Base-by-base conservation (phyloP, 2,329 filamentous ascomycete species). In the Fusarium caatingaense region DNA sequence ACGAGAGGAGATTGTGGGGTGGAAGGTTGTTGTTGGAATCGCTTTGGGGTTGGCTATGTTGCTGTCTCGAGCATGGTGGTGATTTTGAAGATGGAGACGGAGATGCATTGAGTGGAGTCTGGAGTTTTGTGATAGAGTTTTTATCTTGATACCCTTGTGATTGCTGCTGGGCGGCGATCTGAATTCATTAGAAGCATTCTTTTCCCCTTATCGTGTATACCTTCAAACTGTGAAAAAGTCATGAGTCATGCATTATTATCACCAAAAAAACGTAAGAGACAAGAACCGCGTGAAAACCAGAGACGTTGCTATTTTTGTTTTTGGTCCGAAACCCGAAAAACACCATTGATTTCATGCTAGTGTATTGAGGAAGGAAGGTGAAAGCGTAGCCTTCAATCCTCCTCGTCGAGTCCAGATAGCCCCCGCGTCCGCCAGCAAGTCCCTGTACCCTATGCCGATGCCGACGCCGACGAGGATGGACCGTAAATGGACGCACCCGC, bases 291-390 rank as follows among this genome's bases (percentile, higher is more conserved):
- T 46, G 51, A 28, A 56, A 60, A 66, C 42, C 46, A 72, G 65
- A 68, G 60, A 71, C 66, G 63, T 74, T 66, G 64, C 66, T 72
- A 71, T 66, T 73, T 72, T 70, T 74, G 13, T 76, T 79, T 65
- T 64, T 64, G 60, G 78, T 78, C 78, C 79, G 76, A 77, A 78
- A 80, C 77, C 78, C 79, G 78, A 74, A 80, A 59, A 80, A 81
- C 78, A 80, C 79, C 80, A 76, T 80, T 80, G 76, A 76, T 79
- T 80, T 81, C 79, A 81, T 81, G 79, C 79, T 80, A 79, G 77
- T 79, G 78, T 79, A 79, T 78, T 66, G 66, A 67, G 74, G 75
- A 73, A 66, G 75, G 72, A 76, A 72, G 71, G 67, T 77, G 72
- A 77, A 73, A 73, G 72, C 70, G 30, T 32, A 62, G 64, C 63